Evolutionary conservation across 2,329 filamentous ascomycete species (phyloP).

Genomic region (Fusarium duplospermum): DNA sequence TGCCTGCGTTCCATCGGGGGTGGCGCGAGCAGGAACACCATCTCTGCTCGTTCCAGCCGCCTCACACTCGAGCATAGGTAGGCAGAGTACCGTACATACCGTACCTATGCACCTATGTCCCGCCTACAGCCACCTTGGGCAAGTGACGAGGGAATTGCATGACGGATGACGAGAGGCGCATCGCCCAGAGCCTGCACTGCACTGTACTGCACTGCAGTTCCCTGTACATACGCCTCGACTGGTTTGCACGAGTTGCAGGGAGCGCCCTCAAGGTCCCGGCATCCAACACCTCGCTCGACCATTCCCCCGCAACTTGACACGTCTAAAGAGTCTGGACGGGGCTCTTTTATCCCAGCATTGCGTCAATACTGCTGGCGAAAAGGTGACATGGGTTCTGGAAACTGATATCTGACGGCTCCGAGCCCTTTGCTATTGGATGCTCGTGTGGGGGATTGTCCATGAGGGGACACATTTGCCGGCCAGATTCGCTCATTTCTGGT

Average conservation of each 20-base stretch:
- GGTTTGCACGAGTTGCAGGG: constrained; percentile 24
- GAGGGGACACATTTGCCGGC: constrained; percentile 14
- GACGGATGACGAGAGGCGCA: constrained; percentile 4
- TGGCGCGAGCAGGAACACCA: constrained; percentile 17
- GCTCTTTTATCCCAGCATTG: constrained; percentile 18
- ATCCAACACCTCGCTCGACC: constrained; percentile 17
- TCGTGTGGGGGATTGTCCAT: constrained; percentile 28
- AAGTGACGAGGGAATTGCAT: constrained; percentile 10
- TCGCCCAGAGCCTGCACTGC: neutral
- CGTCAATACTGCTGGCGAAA: constrained; percentile 25
- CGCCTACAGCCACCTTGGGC: neutral
- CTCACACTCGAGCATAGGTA: neutral
- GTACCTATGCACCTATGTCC: constrained; percentile 4
- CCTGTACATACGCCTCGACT: constrained; percentile 3
- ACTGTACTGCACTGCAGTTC: neutral
- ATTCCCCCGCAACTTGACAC: constrained; percentile 38
- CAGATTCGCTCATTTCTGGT: constrained; percentile 7
- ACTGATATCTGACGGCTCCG: constrained; percentile 42
- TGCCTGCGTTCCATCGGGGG: neutral
- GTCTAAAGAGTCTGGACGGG: constrained; percentile 6
- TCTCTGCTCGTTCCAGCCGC: neutral
- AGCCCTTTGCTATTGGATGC: constrained; percentile 31
- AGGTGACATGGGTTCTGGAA: constrained; percentile 32
- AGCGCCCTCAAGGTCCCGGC: constrained; percentile 3
- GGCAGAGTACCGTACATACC: too few relatives aligned